Evolutionary conservation across 1,284 basidiomycete species (phyloP).

Genomic region (Gomphus sp.): DNA sequence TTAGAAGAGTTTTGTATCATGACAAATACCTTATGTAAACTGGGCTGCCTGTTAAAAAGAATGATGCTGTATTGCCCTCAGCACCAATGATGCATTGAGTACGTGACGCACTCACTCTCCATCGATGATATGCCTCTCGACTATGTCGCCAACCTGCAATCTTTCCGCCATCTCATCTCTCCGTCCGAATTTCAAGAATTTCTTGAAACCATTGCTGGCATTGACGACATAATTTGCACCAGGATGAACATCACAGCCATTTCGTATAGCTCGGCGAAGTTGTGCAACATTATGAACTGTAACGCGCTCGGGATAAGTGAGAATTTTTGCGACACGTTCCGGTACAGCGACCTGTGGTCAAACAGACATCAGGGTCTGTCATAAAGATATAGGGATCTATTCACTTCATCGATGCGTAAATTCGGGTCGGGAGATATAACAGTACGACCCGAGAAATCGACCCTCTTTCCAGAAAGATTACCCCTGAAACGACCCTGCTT

Average conservation of each 20-base stretch:
- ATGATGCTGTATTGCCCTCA: conserved; percentile 48
- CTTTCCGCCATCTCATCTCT: conserved; percentile 68
- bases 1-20: conserved; percentile 1
- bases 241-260: conserved; percentile 89
- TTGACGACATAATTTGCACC: conserved; percentile 92
- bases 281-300: conserved; percentile 85
- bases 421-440: conserved; percentile 99
- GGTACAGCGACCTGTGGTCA: conserved; percentile 77
- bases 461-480: conserved; percentile 97
- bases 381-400: conserved; percentile 4
- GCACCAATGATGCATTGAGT: neutral
- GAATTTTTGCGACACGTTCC: conserved; percentile 89
- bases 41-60: conserved; percentile 98
- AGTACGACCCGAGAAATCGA: conserved; percentile 97
- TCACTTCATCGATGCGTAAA: conserved; percentile 84
- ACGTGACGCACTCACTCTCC: conserved; percentile 54
- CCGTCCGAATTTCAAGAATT: conserved; percentile 79
- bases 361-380: neutral
- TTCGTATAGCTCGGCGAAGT: conserved; percentile 74
- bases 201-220: conserved; percentile 74
- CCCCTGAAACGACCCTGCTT: conserved; percentile 99
- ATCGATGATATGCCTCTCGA: conserved; percentile 92
- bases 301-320: conserved; percentile 96
- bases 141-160: conserved; percentile 76
- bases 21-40: conserved; percentile 75